Base-by-base conservation (phyloP, 176 grass and related monocot genomes). In the Chloris gayana region DNA sequence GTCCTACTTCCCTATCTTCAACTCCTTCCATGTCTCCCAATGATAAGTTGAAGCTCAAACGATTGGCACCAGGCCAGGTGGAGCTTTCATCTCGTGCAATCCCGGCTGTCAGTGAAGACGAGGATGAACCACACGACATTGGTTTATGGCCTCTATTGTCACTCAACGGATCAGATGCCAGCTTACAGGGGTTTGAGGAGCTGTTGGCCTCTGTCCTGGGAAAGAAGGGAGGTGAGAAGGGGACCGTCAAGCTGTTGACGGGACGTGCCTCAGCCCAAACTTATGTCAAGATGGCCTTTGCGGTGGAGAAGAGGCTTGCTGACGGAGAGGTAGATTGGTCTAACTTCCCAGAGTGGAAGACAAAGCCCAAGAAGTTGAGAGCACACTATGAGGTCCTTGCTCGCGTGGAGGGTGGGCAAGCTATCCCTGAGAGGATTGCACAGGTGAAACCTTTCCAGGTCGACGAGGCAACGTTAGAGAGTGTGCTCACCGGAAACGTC, bases 341-440 rank as follows among this genome's bases (percentile, higher is more conserved):
- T 5, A 34, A 42, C 15, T 83, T 86, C 50, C 90, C 95, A 0
- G 77, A 83, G 66, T 98, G 92, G 92, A 91, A 44, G 77, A 98
- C 85, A 15, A 94, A 79, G 74, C 89, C 95, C n/a, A 78, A 91
- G 66, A 94, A 83, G 78, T 4, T 80, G 66, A 92, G 65, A 73
- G 70, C 83, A 14, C 92, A 94, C 39, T 98, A 91, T 63, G 95
- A 94, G 75, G 95, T 98, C 17, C 87, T 98, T 64, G 89, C 89
- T 25, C 83, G 90, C n/a, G 82, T 98, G 30, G 95, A 94, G 39
- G 84, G 73, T 0, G 88, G 92, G 14, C 85, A 93, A 50, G 74
- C 87, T 15, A 84, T 98, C 15, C 92, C 90, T 0, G 95, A 98
- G 72, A 89, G 88, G 81, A 98, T 94, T 0, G 85, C 85, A 0